Conservation (phyloP, 169 alveolate species). For the Eimeria brunetti region DNA sequence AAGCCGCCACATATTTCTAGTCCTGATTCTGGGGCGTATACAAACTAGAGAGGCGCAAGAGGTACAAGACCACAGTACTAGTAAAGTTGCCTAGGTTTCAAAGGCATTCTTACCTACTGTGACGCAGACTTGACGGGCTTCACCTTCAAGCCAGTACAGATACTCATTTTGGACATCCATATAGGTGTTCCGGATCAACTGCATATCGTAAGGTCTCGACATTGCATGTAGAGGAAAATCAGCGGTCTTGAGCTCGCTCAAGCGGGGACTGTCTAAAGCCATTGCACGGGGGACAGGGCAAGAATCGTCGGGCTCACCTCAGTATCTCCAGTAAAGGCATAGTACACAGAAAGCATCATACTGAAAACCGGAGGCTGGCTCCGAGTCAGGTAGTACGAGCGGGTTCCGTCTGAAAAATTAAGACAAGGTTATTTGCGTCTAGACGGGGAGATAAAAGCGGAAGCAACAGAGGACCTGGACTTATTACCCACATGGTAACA, state of each 20-base stretch:
- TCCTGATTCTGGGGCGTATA: background rate
- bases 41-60: background rate
- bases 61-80: background rate
- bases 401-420: slow-evolving; percentile 75
- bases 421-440: background rate
- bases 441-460: background rate
- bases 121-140: background rate
- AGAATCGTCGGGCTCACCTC: slow-evolving; percentile 7
- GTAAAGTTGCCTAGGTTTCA: background rate
- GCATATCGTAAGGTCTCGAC: background rate
- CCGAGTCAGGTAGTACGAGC: slow-evolving; percentile 80
- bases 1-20: background rate
- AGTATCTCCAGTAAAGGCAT: slow-evolving; percentile 58
- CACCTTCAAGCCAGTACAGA: slow-evolving; percentile 25
- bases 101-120: background rate
- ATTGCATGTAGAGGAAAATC: background rate
- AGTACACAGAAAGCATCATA: slow-evolving; percentile 73
- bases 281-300: background rate
- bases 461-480: background rate
- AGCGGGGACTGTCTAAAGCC: background rate
- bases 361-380: slow-evolving; percentile 82
- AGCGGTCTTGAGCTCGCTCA: background rate
- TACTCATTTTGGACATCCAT: slow-evolving; percentile 9
- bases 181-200: slow-evolving; percentile 46
- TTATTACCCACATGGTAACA: no score